These are phyloP conservation scores for Camellia lanceoleosa DNA, from an alignment of 148 eudicot genomes.

Conservation along the genomic window DNA sequence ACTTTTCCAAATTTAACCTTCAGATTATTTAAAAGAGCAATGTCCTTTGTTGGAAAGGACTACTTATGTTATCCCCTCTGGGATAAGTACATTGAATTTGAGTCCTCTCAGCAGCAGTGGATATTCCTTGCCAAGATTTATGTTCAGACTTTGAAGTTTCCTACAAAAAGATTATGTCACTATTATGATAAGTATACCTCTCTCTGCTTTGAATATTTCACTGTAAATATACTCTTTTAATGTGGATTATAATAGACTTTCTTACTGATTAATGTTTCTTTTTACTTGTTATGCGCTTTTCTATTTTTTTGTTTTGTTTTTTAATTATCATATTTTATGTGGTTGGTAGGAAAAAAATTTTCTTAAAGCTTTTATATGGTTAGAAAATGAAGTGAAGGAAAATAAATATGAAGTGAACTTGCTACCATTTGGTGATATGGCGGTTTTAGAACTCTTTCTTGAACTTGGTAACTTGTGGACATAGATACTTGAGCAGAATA, in stretches of 20 bases:
- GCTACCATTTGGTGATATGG: background rate
- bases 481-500: background rate
- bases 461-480: background rate
- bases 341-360: background rate
- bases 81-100: slow-evolving; percentile 79
- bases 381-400: background rate
- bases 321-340: background rate
- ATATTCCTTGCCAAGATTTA: slow-evolving; percentile 63
- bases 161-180: slow-evolving; percentile 68
- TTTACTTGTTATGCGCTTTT: background rate
- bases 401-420: background rate
- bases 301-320: background rate
- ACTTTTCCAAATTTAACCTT: slow-evolving; percentile 4
- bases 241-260: background rate
- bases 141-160: slow-evolving; percentile 59
- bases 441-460: background rate
- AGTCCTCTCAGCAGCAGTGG: slow-evolving; percentile 85
- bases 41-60: slow-evolving; percentile 78
- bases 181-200: slow-evolving; percentile 72
- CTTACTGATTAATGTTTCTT: slow-evolving; percentile 3
- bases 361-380: background rate
- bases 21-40: slow-evolving; percentile 78
- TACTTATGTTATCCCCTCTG: slow-evolving; percentile 71
- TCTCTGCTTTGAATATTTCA: slow-evolving; percentile 11
- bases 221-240: background rate